phyloP scores from a whole-genome alignment of 805 yeast species.

The Metschnikowia shivogae region DNA sequence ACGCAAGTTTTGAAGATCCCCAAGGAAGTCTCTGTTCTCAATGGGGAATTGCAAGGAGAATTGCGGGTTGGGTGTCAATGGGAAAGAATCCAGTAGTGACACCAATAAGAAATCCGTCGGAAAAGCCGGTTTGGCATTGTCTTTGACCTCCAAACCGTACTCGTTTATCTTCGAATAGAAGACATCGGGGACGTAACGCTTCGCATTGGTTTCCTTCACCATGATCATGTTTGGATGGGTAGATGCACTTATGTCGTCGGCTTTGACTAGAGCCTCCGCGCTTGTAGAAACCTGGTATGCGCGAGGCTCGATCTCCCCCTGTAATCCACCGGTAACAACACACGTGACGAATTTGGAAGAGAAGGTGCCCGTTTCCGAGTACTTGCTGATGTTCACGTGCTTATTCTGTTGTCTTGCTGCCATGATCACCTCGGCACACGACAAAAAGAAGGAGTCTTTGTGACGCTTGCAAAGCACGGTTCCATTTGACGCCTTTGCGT shows the following conservation, averaged over 20 bases:
- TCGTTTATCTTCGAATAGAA: constrained; percentile 82
- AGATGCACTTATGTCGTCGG: constrained; percentile 81
- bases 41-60: constrained; percentile 62
- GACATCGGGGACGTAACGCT: constrained; percentile 91
- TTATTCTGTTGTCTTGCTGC: constrained; percentile 74
- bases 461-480: constrained; percentile 90
- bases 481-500: constrained; percentile 83
- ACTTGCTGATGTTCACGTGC: constrained; percentile 60
- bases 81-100: constrained; percentile 90
- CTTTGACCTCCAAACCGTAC: constrained; percentile 82
- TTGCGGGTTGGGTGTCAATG: constrained; percentile 52
- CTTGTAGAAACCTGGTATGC: constrained; percentile 85
- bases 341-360: constrained; percentile 94
- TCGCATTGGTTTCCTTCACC: constrained; percentile 66
- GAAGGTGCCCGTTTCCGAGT: constrained; percentile 58
- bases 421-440: constrained; percentile 81
- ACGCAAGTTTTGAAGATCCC: constrained; percentile 64
- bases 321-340: constrained; percentile 82
- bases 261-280: constrained; percentile 84
- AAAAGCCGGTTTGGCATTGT: constrained; percentile 42
- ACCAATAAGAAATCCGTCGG: constrained; percentile 53
- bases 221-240: constrained; percentile 87
- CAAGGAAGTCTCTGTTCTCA: constrained; percentile 74
- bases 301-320: constrained; percentile 85
- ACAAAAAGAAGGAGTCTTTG: constrained; percentile 81